Evolutionary conservation across 1,284 basidiomycete species (phyloP).

Genomic region (Uromyces viciae-fabae): DNA sequence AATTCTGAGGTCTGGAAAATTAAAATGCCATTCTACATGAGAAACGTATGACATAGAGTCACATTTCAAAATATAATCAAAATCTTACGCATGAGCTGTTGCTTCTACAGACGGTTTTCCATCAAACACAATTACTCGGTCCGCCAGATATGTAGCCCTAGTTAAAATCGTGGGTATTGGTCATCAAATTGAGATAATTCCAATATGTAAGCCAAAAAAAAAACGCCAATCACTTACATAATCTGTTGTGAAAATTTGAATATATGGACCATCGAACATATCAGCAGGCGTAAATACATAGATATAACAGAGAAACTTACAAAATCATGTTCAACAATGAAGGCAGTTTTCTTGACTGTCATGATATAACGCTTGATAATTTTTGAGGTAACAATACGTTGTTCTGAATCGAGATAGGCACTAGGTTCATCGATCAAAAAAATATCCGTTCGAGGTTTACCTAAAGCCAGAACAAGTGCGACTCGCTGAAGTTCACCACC

Average conservation of each 20-base stretch:
- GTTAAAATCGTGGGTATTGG: conserved; percentile 59
- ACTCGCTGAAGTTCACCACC: conserved; percentile 95
- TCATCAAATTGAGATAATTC: background rate
- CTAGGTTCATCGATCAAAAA: conserved; percentile 66
- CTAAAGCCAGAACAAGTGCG: conserved; percentile 82
- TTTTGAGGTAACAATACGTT: conserved; percentile 93
- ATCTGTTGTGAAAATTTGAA: conserved; percentile 24
- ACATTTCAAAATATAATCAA: background rate
- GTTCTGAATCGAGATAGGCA: conserved; percentile 92
- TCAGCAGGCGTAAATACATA: too few relatives aligned
- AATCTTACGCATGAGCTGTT: conserved; percentile 73
- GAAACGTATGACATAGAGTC: conserved; percentile 45
- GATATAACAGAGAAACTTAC: conserved; percentile 60
- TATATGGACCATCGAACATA: too few relatives aligned
- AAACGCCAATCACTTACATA: conserved; percentile 29
- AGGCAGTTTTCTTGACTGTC: conserved; percentile 90
- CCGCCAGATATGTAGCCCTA: conserved; percentile 83
- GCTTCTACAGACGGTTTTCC: conserved; percentile 76
- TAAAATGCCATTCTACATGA: conserved; percentile 13
- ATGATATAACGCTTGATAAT: conserved; percentile 89
- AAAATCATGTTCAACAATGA: conserved; percentile 97
- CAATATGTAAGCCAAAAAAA: too few relatives aligned
- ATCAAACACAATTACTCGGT: conserved; percentile 92
- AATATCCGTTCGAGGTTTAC: conserved; percentile 69
- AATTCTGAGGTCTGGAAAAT: conserved; percentile 66